Base-by-base conservation (phyloP, 2,329 filamentous ascomycete genomes). In the Cladophialophora chaetospira region DNA sequence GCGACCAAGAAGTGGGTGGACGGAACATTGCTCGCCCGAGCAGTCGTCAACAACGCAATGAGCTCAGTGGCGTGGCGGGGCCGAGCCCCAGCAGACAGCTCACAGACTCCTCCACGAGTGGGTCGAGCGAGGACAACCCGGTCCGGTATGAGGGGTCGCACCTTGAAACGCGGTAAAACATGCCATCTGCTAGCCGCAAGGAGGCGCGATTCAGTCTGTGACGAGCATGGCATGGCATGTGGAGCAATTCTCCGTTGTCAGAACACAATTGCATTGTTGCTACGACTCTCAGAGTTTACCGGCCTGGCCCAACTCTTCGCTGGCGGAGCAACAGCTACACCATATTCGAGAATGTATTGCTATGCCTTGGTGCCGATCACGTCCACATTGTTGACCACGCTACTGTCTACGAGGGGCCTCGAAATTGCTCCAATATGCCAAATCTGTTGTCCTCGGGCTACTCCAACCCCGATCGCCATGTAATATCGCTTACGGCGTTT, bases 41-140 rank as follows among this genome's bases (percentile, higher is more conserved):
- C 54, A 67, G 65, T 58, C 63, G 62, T 15, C 65, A 67, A 53
- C 65, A 63, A 53, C 63, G 61, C 35, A 62, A 67, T 52, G 63
- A 65, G 45, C 44, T 62, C 21, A 55, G 56, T 53, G 63, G 62
- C 35, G 51, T 31, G n/a, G 55, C 40, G 26, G 47, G 51, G 33
- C 21, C 48, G 26, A 55, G 54, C 55, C 58, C 55, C 56, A 61
- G 55, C 45, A 55, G 61, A 55, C 55, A 61, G 52, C 40, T 53
- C 17, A 58, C 58, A 23, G 58, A 49, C 28, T 63, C 61, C n/a
- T 63, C 61, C 5, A 53, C 58, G 23, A 58, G 58, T 61, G 55
- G 51, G 52, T 63, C 58, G 28, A 58, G 56, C 53, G 61, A 63
- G n/a, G 61, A 63, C 51, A 51, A 58, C 31, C 54, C 57, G 13